phyloP scores from a whole-genome alignment of 1,139 yeast genomes.

The Suhomyces terraborum region DNA sequence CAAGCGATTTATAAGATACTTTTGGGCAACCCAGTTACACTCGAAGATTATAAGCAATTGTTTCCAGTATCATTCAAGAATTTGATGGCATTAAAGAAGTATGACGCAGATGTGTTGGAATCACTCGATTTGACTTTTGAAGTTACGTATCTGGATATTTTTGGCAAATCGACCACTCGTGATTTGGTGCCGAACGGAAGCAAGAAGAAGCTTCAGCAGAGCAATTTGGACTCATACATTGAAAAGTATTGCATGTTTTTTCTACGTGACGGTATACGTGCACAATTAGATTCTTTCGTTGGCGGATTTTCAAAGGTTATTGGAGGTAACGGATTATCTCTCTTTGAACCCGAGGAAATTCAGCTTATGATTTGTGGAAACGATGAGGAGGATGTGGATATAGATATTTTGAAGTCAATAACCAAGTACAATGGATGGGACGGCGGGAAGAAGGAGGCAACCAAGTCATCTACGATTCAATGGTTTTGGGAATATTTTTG shows the following conservation, averaged over 20 bases:
- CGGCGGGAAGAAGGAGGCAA: slow-evolving; percentile 35
- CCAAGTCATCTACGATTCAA: slow-evolving; percentile 40
- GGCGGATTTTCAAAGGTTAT: slow-evolving; percentile 75
- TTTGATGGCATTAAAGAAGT: slow-evolving; percentile 54
- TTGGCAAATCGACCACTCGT: slow-evolving; percentile 39
- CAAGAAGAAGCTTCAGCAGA: too few species aligned
- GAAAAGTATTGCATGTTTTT: slow-evolving; percentile 61
- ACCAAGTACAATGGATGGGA: slow-evolving; percentile 72
- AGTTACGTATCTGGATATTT: slow-evolving; percentile 39
- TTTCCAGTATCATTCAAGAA: slow-evolving; percentile 68
- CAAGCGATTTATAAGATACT: slow-evolving; percentile 73
- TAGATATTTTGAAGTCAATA: slow-evolving; percentile 64
- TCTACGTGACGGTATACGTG: slow-evolving; percentile 54
- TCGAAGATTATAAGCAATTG: slow-evolving; percentile 66
- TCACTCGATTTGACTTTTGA: slow-evolving; percentile 40
- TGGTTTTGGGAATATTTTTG: slow-evolving; percentile 89
- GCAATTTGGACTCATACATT: slow-evolving; percentile 63
- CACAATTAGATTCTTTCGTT: slow-evolving; percentile 58
- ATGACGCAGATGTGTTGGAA: slow-evolving; percentile 32
- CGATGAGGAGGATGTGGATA: slow-evolving; percentile 64
- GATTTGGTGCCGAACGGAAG: slow-evolving; percentile 64
- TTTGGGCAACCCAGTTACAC: slow-evolving; percentile 53
- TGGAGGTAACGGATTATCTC: slow-evolving; percentile 75
- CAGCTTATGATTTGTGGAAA: slow-evolving; percentile 80
- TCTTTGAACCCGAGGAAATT: slow-evolving; percentile 81